Conservation (phyloP, 495 filamentous ascomycete genomes). For the Terfezia boudieri region DNA sequence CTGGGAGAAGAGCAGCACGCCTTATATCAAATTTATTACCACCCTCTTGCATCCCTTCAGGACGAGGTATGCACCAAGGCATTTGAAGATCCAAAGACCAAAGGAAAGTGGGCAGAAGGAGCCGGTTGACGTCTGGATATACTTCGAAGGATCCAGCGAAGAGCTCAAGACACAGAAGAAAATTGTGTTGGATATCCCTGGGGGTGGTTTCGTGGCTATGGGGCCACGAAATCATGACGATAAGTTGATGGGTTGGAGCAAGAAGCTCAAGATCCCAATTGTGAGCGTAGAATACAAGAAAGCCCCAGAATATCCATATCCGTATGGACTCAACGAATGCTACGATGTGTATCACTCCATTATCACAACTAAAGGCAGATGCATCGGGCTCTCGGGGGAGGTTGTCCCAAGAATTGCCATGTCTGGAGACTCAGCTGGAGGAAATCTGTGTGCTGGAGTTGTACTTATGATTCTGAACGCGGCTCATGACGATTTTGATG, state of each 20-base stretch:
- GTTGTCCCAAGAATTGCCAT: slow-evolving; percentile 51
- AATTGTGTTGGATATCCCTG: slow-evolving; percentile 77
- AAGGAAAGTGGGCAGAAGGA: slow-evolving; percentile 54
- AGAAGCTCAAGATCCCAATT: slow-evolving; percentile 59
- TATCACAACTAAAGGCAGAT: slow-evolving; percentile 50
- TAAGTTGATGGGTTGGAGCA: slow-evolving; percentile 75
- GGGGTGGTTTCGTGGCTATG: slow-evolving; percentile 93
- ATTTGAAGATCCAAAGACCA: slow-evolving; percentile 65
- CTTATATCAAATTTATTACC: slow-evolving; percentile 51
- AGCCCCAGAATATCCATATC: slow-evolving; percentile 86
- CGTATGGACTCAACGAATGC: slow-evolving; percentile 86
- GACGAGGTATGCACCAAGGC: slow-evolving; percentile 55
- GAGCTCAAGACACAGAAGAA: slow-evolving; percentile 53
- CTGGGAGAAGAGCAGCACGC: slow-evolving; percentile 83
- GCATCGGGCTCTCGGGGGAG: slow-evolving; percentile 59
- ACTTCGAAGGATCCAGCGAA: slow-evolving; percentile 71
- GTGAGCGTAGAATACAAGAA: slow-evolving; percentile 86
- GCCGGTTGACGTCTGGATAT: slow-evolving; percentile 71
- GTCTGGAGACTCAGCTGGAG: slow-evolving; percentile 81
- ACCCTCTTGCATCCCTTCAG: slow-evolving; percentile 52
- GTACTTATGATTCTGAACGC: slow-evolving; percentile 74
- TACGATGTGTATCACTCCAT: slow-evolving; percentile 82
- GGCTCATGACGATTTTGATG: slow-evolving; percentile 31
- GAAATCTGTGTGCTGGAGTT: slow-evolving; percentile 64
- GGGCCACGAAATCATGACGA: slow-evolving; percentile 76